These are phyloP conservation scores for Fusarium papillatum DNA, from an alignment of 2,329 filamentous ascomycete species.

Conservation along the genomic window DNA sequence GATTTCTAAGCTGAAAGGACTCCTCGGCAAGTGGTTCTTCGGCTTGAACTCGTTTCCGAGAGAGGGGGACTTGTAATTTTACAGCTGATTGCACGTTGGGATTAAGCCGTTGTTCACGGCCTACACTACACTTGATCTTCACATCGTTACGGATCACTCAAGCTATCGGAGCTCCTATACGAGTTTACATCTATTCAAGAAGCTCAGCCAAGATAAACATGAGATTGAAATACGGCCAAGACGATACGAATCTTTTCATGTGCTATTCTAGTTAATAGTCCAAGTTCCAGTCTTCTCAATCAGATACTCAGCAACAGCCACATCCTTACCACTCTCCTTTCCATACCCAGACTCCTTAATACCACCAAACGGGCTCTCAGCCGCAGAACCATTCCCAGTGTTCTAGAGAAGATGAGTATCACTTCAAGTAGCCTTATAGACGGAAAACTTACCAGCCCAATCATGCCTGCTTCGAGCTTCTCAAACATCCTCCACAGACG, in stretches of 20 bases:
- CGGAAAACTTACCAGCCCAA: neutral
- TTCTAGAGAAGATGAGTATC: neutral
- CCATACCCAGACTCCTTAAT: constrained; percentile 16
- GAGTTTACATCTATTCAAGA: neutral
- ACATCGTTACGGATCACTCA: neutral
- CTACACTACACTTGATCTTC: neutral
- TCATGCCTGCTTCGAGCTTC: constrained; percentile 15
- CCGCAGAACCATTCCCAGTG: constrained; percentile 6
- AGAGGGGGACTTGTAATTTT: neutral
- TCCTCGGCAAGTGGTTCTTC: neutral
- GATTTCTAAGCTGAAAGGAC: neutral
- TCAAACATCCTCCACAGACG: constrained; percentile 12
- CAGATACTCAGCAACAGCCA: constrained; percentile 15
- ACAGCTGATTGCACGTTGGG: neutral
- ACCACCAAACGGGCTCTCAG: constrained; percentile 15
- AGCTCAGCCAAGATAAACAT: neutral
- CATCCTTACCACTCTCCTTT: constrained; percentile 18
- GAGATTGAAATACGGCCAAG: neutral
- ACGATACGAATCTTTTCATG: neutral
- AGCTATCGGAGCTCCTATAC: too few species aligned
- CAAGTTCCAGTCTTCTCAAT: constrained; percentile 10
- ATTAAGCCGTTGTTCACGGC: neutral
- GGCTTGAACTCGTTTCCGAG: neutral
- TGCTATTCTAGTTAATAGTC: neutral
- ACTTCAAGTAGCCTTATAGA: neutral